Evolutionary conservation across 768 basidiomycete species (phyloP).

Genomic region (Gloeophyllum trabeum): DNA sequence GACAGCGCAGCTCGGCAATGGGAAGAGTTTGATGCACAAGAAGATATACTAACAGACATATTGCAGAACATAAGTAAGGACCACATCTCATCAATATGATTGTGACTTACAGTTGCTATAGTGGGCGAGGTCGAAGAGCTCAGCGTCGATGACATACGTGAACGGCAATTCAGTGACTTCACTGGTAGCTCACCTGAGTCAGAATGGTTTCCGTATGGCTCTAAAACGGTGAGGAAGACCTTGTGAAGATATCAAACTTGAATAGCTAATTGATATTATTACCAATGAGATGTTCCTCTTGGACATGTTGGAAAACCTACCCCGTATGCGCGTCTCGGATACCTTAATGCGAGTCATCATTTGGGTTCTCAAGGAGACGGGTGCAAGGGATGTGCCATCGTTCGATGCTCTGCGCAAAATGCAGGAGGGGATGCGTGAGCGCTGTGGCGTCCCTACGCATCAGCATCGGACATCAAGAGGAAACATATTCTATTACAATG

Average conservation of each 20-base stretch:
- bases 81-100: too few species aligned
- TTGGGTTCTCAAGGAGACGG: constrained; percentile 11
- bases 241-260: constrained; percentile 12
- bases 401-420: constrained; percentile 6
- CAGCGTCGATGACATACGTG: too few species aligned
- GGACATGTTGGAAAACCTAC: constrained; percentile 13
- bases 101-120: too few species aligned
- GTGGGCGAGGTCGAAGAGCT: too few species aligned
- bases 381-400: constrained; percentile 12
- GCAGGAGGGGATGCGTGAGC: not conserved
- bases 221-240: not conserved
- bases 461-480: not conserved
- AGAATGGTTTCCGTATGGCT: not conserved
- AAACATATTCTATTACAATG: not conserved
- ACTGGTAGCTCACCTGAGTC: too few species aligned
- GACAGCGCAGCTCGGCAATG: too few species aligned
- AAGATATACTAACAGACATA: not conserved
- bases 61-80: not conserved
- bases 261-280: too few species aligned
- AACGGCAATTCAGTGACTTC: too few species aligned
- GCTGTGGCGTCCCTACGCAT: not conserved
- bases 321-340: constrained; percentile 10
- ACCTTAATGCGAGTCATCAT: constrained; percentile 8
- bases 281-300: constrained; percentile 12
- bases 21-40: too few species aligned